Evolutionary conservation across 495 filamentous ascomycete species (phyloP), one percentile per base, ranked within the genome.

Genomic region (Aspergillus hancockii): DNA sequence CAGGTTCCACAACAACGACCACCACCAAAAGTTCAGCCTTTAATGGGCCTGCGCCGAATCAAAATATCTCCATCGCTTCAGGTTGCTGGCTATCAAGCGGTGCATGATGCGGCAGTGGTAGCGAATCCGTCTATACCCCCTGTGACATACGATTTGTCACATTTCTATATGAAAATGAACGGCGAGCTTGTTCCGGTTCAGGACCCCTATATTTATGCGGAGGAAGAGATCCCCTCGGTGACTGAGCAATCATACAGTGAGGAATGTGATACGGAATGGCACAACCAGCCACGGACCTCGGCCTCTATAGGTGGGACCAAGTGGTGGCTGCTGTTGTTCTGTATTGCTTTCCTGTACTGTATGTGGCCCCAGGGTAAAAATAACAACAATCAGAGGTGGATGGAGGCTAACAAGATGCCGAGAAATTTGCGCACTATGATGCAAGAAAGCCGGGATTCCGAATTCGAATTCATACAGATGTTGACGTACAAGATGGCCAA

Each of bases 381-480:
- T 10, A 14, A 54, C 10, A 19, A 22, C 14, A 9, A n/a, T n/a
- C n/a, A 54, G 14, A 16, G 8, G 3, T 47, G 52, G 36, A 45
- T 30, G 40, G 23, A 43, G 9, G 53, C 19, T 10, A 55, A 55
- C 40, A 14, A 55, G 2, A 22, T 41, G 1, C 53, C 53, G 0
- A 22, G 14, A 19, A 16, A 28, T 5, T 18, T 55, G 25, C 40
- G 25, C 14, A 21, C 25, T 7, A 28, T 30, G 9, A 30, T 55
- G 19, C 53, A 32, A 7, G 19, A 31, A 6, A 43, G 16, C 10
- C 22, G 14, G 53, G 31, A 8, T 7, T 8, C 41, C 0, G 25
- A 46, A 9, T 45, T 30, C 34, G 14, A 41, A 12, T 55, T 43
- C 22, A 18, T 55, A 14, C 38, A 55, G 2, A 47, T 55, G 22